Evolutionary conservation across 306 rosid species (phyloP), one percentile per base, ranked within the genome.

Genomic region (Arachis stenosperma): DNA sequence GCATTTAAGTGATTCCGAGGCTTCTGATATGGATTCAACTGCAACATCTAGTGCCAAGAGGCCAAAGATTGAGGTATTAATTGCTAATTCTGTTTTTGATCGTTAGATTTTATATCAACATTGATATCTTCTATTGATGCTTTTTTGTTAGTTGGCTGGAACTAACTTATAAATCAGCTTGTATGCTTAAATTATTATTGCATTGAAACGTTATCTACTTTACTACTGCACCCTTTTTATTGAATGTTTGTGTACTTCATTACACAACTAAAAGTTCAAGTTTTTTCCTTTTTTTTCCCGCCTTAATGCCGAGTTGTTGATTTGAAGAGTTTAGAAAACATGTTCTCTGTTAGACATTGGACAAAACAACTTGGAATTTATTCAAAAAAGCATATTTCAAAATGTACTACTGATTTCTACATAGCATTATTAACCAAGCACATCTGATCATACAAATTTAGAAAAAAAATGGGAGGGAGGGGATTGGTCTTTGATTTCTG

Each of bases 11-110:
- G 81, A 79, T 81, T 78, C 82, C 13, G 99, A 91, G 78, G 57
- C 84, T 65, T 82, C 90, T 76, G 96, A 94, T 67, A 73, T 85
- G 68, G 95, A 88, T 72, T 86, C 97, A 74, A 82, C 91, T 75
- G 92, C 91, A 82, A 85, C 95, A 56, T 87, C 97, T 71, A 70
- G 80, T 75, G 50, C 67, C 77, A 94, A 89, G 87, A 91, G 84
- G 86, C 88, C 83, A 37, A 84, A 84, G 85, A 64, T 80, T 41
- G 89, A 89, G 97, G 99, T 94, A 52, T 14, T 52, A 14, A 5
- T 52, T 52, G 83, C 33, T 78, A 68, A 52, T 55, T 56, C 7
- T 68, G 66, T 63, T 69, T 63, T 70, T 22, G 50, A 62, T 71
- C n/a, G n/a, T 63, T 73, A 29, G 44, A 41, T 64, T 71, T 76